Percentiles rank a stretch among this genome's conserved stretches.
Evolutionary conservation across 2,329 filamentous ascomycete species (phyloP).

Genomic region (Lasiodiplodia theobromae): DNA sequence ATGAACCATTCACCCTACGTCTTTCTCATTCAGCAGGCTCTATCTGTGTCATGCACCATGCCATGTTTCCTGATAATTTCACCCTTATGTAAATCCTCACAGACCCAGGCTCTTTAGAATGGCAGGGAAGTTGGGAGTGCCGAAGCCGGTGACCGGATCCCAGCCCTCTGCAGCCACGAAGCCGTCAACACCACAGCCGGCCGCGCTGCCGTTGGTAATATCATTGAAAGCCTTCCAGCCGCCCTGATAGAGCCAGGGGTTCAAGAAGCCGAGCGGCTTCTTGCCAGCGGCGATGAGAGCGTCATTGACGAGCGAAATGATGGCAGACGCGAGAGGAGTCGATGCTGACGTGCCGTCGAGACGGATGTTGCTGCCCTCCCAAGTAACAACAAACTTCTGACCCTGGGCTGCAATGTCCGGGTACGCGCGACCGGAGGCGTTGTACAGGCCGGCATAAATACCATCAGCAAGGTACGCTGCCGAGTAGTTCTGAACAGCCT

Average conservation of each 20-base stretch:
- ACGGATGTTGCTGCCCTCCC: constrained; percentile 47
- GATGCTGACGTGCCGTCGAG: constrained; percentile 64
- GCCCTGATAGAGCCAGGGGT: constrained; percentile 64
- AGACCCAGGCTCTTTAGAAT: constrained; percentile 20
- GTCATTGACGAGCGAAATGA: constrained; percentile 70
- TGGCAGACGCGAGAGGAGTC: constrained; percentile 63
- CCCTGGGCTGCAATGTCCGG: constrained; percentile 71
- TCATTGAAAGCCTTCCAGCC: constrained; percentile 60
- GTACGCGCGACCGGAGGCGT: constrained; percentile 63
- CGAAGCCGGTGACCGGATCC: constrained; percentile 46
- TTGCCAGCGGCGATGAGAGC: constrained; percentile 60
- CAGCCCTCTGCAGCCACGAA: constrained; percentile 46
- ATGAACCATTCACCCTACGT: not conserved
- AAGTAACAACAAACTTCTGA: constrained; percentile 53
- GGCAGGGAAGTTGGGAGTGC: constrained; percentile 30
- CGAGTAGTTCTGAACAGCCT: constrained; percentile 55
- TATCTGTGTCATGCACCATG: not conserved
- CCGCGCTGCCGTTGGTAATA: constrained; percentile 46
- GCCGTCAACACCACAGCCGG: constrained; percentile 49
- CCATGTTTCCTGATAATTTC: not conserved
- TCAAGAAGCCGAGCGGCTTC: constrained; percentile 63
- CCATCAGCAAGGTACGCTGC: constrained; percentile 43
- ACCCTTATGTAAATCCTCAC: not conserved
- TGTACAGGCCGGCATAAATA: constrained; percentile 58
- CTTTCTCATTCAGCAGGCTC: no score